Evolutionary conservation across 306 rosid species (phyloP).

Genomic region (Rubus parviflorus): DNA sequence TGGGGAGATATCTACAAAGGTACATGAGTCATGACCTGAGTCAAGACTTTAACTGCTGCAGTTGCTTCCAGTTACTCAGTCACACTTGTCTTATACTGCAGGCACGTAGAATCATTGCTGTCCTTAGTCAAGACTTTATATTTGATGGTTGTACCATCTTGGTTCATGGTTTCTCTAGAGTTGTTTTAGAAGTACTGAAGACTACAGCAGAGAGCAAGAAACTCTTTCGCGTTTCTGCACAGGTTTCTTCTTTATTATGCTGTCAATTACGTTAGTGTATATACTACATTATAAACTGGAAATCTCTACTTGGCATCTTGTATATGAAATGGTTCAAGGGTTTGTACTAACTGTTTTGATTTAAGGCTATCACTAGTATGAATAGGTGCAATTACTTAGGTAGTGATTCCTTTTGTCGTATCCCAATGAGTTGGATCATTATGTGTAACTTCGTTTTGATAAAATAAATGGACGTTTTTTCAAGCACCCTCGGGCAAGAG

Average conservation of each 20-base stretch:
- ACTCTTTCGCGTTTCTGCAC: constrained; percentile 84
- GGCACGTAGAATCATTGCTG: constrained; percentile 91
- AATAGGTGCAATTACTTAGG: no score
- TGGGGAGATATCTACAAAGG: constrained; percentile 91
- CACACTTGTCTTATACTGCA: constrained; percentile 30
- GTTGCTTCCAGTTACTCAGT: background rate
- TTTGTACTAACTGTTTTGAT: no score
- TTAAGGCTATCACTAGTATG: no score
- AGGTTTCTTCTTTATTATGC: constrained; percentile 43
- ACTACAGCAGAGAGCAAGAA: constrained; percentile 79
- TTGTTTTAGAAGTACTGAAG: constrained; percentile 78
- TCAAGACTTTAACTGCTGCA: background rate
- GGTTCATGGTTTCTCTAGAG: constrained; percentile 95
- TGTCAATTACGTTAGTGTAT: background rate
- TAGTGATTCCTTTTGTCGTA: no score
- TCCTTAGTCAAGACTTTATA: constrained; percentile 89
- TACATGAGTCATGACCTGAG: constrained; percentile 10
- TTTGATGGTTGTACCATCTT: constrained; percentile 88
- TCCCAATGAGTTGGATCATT: no score
- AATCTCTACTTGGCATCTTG: background rate
- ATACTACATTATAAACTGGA: background rate
- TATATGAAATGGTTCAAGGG: background rate
- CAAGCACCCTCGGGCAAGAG: constrained; percentile 83
- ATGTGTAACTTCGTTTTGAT: no score
- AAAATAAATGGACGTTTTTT: background rate